A percentile compares a stretch with the other conserved stretches of the same genome.
These are phyloP conservation scores for Yamadazyma aaseri DNA, from an alignment of 1,139 yeast species.

Conservation along the genomic window DNA sequence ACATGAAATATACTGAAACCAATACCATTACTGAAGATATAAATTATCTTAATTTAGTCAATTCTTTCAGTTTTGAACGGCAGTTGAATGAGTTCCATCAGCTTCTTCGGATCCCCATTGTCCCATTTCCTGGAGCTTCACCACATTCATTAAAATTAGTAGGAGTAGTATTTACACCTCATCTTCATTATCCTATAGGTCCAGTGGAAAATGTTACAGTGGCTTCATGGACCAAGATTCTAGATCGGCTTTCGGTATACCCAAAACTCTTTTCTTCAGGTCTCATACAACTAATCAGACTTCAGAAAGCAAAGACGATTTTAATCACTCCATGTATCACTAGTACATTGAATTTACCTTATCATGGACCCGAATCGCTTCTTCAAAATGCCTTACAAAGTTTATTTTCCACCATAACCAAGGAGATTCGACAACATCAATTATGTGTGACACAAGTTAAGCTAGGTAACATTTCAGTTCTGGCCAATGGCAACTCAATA, in stretches of 20 bases:
- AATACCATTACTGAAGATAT: constrained; percentile 56
- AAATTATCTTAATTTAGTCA: constrained; percentile 40
- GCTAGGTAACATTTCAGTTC: constrained; percentile 47
- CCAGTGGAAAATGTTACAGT: constrained; percentile 61
- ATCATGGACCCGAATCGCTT: constrained; percentile 50
- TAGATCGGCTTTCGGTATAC: constrained; percentile 46
- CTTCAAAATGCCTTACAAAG: constrained; percentile 36
- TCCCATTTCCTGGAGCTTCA: constrained; percentile 52
- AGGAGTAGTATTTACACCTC: constrained; percentile 64
- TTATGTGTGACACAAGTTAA: constrained; percentile 46
- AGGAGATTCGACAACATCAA: constrained; percentile 43
- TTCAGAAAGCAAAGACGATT: constrained; percentile 43
- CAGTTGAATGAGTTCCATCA: constrained; percentile 39
- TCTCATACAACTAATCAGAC: constrained; percentile 53
- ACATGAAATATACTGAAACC: constrained; percentile 55
- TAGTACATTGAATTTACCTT: constrained; percentile 43
- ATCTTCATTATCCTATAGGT: constrained; percentile 64
- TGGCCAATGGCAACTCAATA: constrained; percentile 26
- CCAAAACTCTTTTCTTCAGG: constrained; percentile 57
- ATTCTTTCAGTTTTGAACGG: constrained; percentile 28
- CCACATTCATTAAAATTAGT: constrained; percentile 53
- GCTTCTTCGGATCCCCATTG: constrained; percentile 36
- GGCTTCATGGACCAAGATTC: constrained; percentile 52
- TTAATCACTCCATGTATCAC: constrained; percentile 44
- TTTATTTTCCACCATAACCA: constrained; percentile 37